Evolutionary conservation across 352 stramenopile genomes (phyloP).

Genomic region (Phytophthora melonis): DNA sequence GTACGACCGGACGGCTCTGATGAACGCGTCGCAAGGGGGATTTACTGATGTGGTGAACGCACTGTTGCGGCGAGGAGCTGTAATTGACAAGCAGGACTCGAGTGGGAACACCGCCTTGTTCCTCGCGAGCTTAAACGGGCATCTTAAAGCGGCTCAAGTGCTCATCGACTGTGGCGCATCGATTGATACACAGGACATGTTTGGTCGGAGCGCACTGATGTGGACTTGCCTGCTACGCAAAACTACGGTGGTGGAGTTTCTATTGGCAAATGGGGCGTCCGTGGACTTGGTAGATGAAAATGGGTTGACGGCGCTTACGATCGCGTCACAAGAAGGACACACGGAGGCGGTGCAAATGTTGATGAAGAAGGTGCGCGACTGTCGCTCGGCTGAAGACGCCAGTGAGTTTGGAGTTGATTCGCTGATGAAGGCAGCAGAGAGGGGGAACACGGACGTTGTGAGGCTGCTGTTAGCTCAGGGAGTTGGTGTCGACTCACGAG

Average conservation of each 20-base stretch:
- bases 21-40: neutral
- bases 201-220: neutral
- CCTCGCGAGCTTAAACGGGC: neutral
- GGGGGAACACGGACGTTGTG: neutral
- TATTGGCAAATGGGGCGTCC: neutral
- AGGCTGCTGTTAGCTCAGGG: neutral
- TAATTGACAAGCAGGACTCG: neutral
- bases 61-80: neutral
- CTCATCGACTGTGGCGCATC: neutral
- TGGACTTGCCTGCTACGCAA: neutral
- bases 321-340: neutral
- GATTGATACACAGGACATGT: neutral
- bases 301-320: neutral
- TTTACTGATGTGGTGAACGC: neutral
- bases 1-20: neutral
- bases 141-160: neutral
- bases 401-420: neutral
- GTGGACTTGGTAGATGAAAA: neutral
- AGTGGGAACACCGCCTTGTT: conserved; percentile 1
- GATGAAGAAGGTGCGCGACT: neutral
- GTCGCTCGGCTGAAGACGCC: neutral
- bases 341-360: neutral
- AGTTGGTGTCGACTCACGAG: neutral
- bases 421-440: neutral
- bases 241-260: neutral